Evolutionary conservation across 148 eudicot genomes (phyloP).

Genomic region (Fallopia convolvulus): DNA sequence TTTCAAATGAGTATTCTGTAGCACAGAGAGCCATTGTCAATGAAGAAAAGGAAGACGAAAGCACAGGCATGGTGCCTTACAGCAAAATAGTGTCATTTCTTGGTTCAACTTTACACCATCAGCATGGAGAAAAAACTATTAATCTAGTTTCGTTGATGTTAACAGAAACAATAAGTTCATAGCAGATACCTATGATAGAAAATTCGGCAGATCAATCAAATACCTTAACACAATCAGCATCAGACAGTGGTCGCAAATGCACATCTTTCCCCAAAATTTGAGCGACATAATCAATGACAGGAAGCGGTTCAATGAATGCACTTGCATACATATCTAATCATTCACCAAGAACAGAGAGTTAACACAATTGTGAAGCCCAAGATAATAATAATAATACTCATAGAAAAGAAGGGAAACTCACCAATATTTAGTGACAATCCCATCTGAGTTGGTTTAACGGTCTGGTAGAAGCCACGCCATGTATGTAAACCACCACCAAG

Average conservation of each 20-base stretch:
- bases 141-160: not conserved
- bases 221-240: slow-evolving; percentile 79
- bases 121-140: not conserved
- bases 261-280: slow-evolving; percentile 63
- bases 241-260: slow-evolving; percentile 52
- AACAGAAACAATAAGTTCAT: not conserved
- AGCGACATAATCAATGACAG: slow-evolving; percentile 63
- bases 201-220: not conserved
- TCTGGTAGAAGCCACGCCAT: slow-evolving; percentile 85
- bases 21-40: not conserved
- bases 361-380: not conserved
- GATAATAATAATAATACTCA: not conserved
- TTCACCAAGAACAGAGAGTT: not conserved
- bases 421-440: slow-evolving; percentile 71
- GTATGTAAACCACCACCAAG: slow-evolving; percentile 70
- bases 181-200: not conserved
- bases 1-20: not conserved
- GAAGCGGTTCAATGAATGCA: slow-evolving; percentile 75
- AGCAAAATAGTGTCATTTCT: not conserved
- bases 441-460: slow-evolving; percentile 69
- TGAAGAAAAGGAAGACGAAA: not conserved
- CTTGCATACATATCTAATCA: slow-evolving; percentile 61
- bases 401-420: slow-evolving; percentile 16
- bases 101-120: not conserved
- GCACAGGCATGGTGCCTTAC: not conserved